Base-by-base conservation (phyloP, 1,139 yeast genomes). In the Pichia sp. region DNA sequence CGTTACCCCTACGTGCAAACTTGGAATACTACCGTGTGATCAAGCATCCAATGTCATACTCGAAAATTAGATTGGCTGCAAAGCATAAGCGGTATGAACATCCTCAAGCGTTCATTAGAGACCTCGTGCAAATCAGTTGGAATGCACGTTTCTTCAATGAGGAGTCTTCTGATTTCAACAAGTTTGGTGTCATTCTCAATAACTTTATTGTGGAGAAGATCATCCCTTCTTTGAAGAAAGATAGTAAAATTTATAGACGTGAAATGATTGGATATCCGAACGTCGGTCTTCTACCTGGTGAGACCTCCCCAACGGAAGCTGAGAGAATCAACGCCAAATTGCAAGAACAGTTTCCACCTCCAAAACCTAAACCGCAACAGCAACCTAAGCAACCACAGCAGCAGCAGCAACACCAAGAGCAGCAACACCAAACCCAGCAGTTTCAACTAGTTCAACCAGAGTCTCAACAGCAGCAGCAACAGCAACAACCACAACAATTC, bases 401-500 rank as follows among this genome's bases (percentile, higher is more conserved):
- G n/a, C n/a, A n/a, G n/a, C n/a, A n/a, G n/a, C n/a, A n/a, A n/a
- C n/a, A n/a, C n/a, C n/a, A n/a, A n/a, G n/a, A n/a, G n/a, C n/a
- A n/a, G n/a, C n/a, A n/a, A n/a, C n/a, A n/a, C n/a, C n/a, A n/a
- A n/a, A n/a, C n/a, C n/a, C n/a, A n/a, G n/a, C n/a, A n/a, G n/a
- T n/a, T n/a, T n/a, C n/a, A n/a, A n/a, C n/a, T n/a, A n/a, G n/a
- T n/a, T n/a, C n/a, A n/a, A n/a, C n/a, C n/a, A n/a, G n/a, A 53
- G 83, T 94, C 66, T 84, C 86, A 78, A 67, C 86, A 45, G 94
- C 84, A 62, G 95, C 94, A 52, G 81, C 81, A 51, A 83, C 74
- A 41, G 95, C 85, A 63, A 86, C 96, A 51, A 84, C 93, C 35
- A 88, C 63, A 49, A 84, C 94, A 53, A 86, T 81, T 36, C 74